These are phyloP conservation scores for Aegilops umbellulata DNA, from an alignment of 176 grass and related monocot species.

Conservation along the genomic window DNA sequence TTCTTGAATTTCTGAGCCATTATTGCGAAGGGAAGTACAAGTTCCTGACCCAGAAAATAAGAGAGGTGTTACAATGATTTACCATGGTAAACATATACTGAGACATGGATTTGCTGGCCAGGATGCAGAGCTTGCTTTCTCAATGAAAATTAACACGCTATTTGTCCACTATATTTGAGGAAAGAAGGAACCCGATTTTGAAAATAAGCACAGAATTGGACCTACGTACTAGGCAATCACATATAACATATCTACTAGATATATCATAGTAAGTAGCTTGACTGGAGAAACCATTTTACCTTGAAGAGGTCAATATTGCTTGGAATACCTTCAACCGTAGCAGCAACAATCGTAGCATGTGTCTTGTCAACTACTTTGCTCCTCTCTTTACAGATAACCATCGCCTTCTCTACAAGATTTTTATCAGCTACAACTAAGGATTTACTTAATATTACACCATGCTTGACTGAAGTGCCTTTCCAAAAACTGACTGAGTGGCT, in stretches of 20 bases:
- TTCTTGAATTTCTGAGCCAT: slow-evolving; percentile 71
- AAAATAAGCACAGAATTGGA: slow-evolving; percentile 10
- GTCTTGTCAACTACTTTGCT: slow-evolving; percentile 79
- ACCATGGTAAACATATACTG: neutral
- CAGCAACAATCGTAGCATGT: slow-evolving; percentile 86
- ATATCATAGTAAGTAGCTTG: neutral
- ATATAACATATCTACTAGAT: neutral
- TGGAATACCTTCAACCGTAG: slow-evolving; percentile 97
- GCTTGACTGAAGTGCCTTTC: slow-evolving; percentile 68
- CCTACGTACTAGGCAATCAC: neutral
- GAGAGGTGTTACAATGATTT: slow-evolving; percentile 22
- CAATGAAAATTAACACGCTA: neutral
- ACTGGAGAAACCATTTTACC: slow-evolving; percentile 39
- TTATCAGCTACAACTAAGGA: slow-evolving; percentile 86
- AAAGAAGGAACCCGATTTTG: neutral
- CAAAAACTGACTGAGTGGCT: slow-evolving; percentile 73
- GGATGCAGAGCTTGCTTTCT: neutral
- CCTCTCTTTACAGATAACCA: slow-evolving; percentile 76
- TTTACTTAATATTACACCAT: slow-evolving; percentile 83
- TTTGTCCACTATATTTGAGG: neutral
- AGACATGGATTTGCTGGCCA: slow-evolving; percentile 3
- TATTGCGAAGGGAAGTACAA: slow-evolving; percentile 87
- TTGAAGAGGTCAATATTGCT: slow-evolving; percentile 99
- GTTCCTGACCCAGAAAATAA: slow-evolving; percentile 59
- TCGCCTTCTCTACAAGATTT: slow-evolving; percentile 75